Percentiles rank a stretch among this genome's conserved stretches.
phyloP scores from a whole-genome alignment of 2,329 filamentous ascomycete species.

The Fusarium haematococcum region DNA sequence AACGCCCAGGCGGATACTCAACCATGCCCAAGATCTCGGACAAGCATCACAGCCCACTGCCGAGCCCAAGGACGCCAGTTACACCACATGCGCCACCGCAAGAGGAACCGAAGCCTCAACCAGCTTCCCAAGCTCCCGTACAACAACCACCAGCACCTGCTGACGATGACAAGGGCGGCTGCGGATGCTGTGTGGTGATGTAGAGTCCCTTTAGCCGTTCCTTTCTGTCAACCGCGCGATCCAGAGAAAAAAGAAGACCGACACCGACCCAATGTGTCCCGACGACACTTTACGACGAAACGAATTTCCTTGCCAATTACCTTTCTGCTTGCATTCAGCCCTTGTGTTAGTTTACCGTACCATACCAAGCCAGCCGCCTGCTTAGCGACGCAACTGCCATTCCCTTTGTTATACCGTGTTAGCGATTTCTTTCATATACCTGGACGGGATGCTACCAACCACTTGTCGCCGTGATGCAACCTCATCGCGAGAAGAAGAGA shows the following conservation, averaged over 20 bases:
- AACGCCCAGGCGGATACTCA: conserved; percentile 65
- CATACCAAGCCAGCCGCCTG: conserved; percentile 41
- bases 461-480: conserved; percentile 29
- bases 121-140: conserved; percentile 18
- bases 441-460: conserved; percentile 24
- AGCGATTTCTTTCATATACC: conserved; percentile 33
- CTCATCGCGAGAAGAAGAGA: conserved; percentile 19
- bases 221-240: background rate
- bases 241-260: conserved; percentile 21
- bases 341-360: conserved; percentile 44
- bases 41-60: conserved; percentile 50
- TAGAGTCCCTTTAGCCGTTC: conserved; percentile 42
- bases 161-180: conserved; percentile 56
- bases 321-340: conserved; percentile 43
- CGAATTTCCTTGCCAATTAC: conserved; percentile 44
- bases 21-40: conserved; percentile 70
- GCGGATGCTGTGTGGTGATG: conserved; percentile 66
- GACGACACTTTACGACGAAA: conserved; percentile 46
- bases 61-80: conserved; percentile 59
- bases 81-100: conserved; percentile 47
- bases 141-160: conserved; percentile 38
- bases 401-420: conserved; percentile 42
- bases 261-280: conserved; percentile 28
- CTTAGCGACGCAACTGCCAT: conserved; percentile 43
- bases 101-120: conserved; percentile 32